phyloP scores from a whole-genome alignment of 2,329 filamentous ascomycete species.

The Cladophialophora psammophila region DNA sequence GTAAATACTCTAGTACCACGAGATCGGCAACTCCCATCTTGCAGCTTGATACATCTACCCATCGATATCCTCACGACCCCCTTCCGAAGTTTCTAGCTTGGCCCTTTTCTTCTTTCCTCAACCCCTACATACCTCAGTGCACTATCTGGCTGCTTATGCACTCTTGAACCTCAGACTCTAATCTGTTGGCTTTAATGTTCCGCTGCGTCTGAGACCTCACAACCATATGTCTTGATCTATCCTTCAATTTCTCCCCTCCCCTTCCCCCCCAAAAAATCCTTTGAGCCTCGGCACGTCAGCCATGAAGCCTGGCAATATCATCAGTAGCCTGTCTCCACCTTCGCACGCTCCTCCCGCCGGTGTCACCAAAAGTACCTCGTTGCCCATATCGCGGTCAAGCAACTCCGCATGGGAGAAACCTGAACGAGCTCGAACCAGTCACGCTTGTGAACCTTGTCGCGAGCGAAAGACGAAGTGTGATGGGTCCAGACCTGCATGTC shows the following conservation, averaged over 20 bases:
- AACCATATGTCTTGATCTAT: conserved; percentile 1
- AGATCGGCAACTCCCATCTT: conserved; percentile 25
- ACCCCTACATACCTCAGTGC: neutral
- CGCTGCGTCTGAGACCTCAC: neutral
- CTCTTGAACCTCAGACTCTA: neutral
- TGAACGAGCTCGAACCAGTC: conserved; percentile 40
- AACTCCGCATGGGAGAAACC: conserved; percentile 38
- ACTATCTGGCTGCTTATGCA: neutral
- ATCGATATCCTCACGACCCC: conserved; percentile 14
- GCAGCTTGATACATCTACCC: conserved; percentile 28
- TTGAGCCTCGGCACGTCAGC: conserved; percentile 19
- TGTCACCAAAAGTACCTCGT: conserved; percentile 21
- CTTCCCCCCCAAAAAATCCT: neutral
- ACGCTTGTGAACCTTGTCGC: conserved; percentile 41
- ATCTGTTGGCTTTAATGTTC: neutral
- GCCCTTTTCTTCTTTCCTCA: conserved; percentile 8
- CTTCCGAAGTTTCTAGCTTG: conserved; percentile 24
- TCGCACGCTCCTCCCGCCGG: conserved; percentile 15
- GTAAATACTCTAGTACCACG: conserved; percentile 15
- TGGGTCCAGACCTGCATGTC: conserved; percentile 39
- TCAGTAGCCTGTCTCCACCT: conserved; percentile 26
- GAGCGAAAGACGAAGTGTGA: conserved; percentile 42
- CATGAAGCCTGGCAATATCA: conserved; percentile 24
- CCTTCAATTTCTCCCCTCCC: too few relatives aligned
- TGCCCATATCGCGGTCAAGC: conserved; percentile 26